Conservation (phyloP, 148 eudicot genomes). For the Chenopodium quinoa region DNA sequence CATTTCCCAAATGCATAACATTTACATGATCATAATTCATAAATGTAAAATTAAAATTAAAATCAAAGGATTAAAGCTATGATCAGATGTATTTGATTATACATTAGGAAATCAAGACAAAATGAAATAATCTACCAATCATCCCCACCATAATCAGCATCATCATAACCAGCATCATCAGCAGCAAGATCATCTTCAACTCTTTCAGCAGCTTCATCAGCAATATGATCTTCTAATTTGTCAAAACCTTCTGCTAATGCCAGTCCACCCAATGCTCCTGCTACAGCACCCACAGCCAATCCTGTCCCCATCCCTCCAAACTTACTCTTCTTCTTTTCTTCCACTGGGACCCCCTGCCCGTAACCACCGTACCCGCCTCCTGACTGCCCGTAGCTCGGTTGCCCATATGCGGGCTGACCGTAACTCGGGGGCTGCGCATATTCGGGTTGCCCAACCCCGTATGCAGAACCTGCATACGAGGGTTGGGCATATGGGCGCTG, state of each 20-base stretch:
- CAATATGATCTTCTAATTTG: conserved; percentile 56
- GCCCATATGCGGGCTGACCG: conserved; percentile 24
- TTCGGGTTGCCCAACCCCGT: conserved; percentile 4
- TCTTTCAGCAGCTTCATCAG: conserved; percentile 19
- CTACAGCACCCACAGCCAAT: conserved; percentile 85
- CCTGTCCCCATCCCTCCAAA: conserved; percentile 86
- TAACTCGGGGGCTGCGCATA: conserved; percentile 17
- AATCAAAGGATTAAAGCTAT: too few species aligned
- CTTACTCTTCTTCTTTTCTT: conserved; percentile 60
- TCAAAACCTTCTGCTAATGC: conserved; percentile 71
- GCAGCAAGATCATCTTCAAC: conserved; percentile 41
- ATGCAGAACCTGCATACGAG: conserved; percentile 9
- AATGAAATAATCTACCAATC: conserved; percentile 13
- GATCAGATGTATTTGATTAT: neutral
- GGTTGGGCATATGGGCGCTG: conserved; percentile 21
- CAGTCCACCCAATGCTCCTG: conserved; percentile 73
- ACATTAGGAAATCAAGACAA: neutral
- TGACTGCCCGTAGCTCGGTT: conserved; percentile 27
- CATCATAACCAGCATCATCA: conserved; percentile 38
- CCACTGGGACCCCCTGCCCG: conserved; percentile 26
- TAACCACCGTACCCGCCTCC: conserved; percentile 23
- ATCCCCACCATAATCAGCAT: conserved; percentile 37
- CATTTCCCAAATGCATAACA: too few species aligned
- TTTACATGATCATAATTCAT: too few species aligned
- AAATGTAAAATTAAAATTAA: too few species aligned